Base-by-base conservation (phyloP, 306 rosid genomes). In the Corylus avellana region DNA sequence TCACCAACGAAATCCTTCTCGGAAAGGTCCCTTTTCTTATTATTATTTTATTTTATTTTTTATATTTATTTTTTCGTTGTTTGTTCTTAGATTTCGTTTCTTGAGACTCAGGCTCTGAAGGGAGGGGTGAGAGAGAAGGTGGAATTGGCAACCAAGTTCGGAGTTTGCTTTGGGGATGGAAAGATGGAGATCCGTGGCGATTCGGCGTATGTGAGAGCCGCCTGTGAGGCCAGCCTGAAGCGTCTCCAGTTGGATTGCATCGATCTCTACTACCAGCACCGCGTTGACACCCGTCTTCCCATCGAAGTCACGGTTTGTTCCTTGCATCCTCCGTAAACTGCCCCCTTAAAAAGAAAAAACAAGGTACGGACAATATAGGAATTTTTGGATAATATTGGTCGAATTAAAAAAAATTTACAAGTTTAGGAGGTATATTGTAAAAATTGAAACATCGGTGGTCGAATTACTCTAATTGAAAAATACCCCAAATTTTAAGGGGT, bases 251-350 rank as follows among this genome's bases (percentile, higher is more conserved):
- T 91, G 12, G 70, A 86, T 72, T 87, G 50, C 51, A 81, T 93
- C 17, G 93, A 93, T 82, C 98, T 93, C 76, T 93, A 93, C 80
- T 93, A 91, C 80, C 91, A 86, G 66, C 94, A 88, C 68, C 89
- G 95, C 14, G 32, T 89, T 20, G 98, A 93, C 70, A 86, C 84
- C 35, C 86, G 85, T 47, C 53, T 91, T 37, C 95, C 98, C 4
- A 84, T 91, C 62, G 97, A 93, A 90, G 76, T 90, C 90, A 90
- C 94, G 87, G 98, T 89, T 50, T 3, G 77, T 14, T 18, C 18
- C 55, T 64, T 76, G n/a, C 72, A 11, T 56, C 25, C 25, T 22
- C 25, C 25, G 7, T 49, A 51, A 51, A 47, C 50, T 6, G 1
- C 50, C 12, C 10, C 9, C 51, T 8, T 2, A 22, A 22, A 22